Conservation (phyloP, 2,329 filamentous ascomycete genomes). For the Aspergillus intermedius region DNA sequence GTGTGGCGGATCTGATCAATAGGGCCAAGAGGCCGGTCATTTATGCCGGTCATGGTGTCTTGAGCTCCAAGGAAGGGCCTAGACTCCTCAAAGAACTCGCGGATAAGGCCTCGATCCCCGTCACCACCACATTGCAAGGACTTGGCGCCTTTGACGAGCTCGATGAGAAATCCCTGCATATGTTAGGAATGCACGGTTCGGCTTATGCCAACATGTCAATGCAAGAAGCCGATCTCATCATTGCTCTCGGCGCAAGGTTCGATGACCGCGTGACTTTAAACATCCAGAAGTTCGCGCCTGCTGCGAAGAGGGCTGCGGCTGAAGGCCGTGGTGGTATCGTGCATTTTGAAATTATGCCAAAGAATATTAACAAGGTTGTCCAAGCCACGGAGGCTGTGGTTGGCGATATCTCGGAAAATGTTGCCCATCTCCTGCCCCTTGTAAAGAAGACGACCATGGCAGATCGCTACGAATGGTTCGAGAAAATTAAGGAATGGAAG, state of each 20-base stretch:
- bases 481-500: constrained; percentile 82
- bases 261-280: constrained; percentile 83
- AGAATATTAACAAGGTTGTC: constrained; percentile 98
- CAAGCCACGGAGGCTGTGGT: constrained; percentile 88
- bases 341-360: constrained; percentile 93
- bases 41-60: constrained; percentile 81
- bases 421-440: constrained; percentile 63
- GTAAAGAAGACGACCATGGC: constrained; percentile 47
- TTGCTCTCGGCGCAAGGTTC: constrained; percentile 83
- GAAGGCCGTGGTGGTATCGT: constrained; percentile 84
- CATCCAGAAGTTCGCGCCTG: constrained; percentile 75
- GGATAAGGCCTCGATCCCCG: constrained; percentile 79
- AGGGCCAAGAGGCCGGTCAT: constrained; percentile 83
- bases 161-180: constrained; percentile 84
- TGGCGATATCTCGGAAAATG: constrained; percentile 76
- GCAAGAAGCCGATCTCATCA: constrained; percentile 87
- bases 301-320: constrained; percentile 68
- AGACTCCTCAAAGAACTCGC: constrained; percentile 69
- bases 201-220: constrained; percentile 95
- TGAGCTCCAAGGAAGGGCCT: constrained; percentile 67
- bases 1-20: constrained; percentile 74
- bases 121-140: constrained; percentile 87
- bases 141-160: constrained; percentile 85
- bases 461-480: constrained; percentile 73
- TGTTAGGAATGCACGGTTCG: constrained; percentile 94